These are phyloP conservation scores for Calamus simplicifolius DNA, from an alignment of 176 grass and related monocot species.

Conservation along the genomic window DNA sequence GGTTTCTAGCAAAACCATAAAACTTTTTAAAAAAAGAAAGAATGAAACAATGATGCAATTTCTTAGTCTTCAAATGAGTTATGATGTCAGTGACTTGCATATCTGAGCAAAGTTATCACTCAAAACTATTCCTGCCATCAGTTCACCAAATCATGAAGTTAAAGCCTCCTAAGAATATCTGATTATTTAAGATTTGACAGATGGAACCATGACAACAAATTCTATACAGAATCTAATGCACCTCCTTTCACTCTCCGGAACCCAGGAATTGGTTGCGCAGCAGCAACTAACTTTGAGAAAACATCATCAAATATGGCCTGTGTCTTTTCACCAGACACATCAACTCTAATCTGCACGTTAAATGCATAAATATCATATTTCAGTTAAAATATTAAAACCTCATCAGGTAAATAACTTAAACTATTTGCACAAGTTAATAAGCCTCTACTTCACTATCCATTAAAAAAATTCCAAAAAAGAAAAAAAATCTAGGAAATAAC, in stretches of 20 bases:
- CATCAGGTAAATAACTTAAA: constrained; percentile 1
- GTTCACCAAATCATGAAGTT: too few species aligned
- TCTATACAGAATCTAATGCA: background rate
- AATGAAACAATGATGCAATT: too few species aligned
- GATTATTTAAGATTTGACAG: too few species aligned
- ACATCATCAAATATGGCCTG: constrained; percentile 37
- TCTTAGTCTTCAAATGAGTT: too few species aligned
- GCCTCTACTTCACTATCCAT: background rate
- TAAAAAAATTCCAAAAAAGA: background rate
- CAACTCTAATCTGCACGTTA: constrained; percentile 38
- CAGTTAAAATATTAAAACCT: too few species aligned
- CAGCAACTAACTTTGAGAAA: constrained; percentile 41
- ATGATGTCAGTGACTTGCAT: too few species aligned
- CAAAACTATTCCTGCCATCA: too few species aligned
- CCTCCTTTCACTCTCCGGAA: constrained; percentile 68
- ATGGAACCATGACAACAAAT: too few species aligned
- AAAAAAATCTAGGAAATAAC: background rate
- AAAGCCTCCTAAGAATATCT: too few species aligned
- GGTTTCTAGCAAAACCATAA: too few species aligned
- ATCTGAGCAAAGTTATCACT: too few species aligned
- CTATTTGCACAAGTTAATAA: constrained; percentile 5
- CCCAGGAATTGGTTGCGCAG: constrained; percentile 66
- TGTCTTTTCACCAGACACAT: constrained; percentile 28
- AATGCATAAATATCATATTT: background rate
- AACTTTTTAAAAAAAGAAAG: too few species aligned